phyloP scores from a whole-genome alignment of 495 filamentous ascomycete species.

The Sphaerosporella brunnea region DNA sequence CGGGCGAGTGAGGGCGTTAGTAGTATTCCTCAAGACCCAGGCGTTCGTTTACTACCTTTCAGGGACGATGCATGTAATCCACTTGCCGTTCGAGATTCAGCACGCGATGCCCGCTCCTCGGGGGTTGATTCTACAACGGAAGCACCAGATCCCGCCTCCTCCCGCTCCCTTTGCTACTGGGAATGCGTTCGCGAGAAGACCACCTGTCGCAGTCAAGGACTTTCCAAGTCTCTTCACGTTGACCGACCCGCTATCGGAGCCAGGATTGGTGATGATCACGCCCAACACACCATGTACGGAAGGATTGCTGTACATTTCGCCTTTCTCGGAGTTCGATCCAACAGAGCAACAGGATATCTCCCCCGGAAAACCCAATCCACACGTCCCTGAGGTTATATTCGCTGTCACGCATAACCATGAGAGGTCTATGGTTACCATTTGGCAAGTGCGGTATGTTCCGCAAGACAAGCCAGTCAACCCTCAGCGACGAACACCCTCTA shows the following conservation, averaged over 20 bases:
- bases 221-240: constrained; percentile 70
- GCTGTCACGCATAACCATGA: constrained; percentile 67
- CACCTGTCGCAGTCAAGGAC: constrained; percentile 26
- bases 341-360: constrained; percentile 12
- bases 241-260: constrained; percentile 69
- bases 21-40: constrained; percentile 82
- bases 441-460: constrained; percentile 26
- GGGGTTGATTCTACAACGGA: constrained; percentile 73
- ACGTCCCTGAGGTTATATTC: constrained; percentile 38
- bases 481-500: constrained; percentile 20
- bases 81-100: constrained; percentile 88
- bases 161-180: constrained; percentile 22
- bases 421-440: constrained; percentile 25
- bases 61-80: constrained; percentile 73
- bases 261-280: constrained; percentile 59
- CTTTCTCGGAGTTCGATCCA: constrained; percentile 24
- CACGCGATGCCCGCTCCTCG: constrained; percentile 62
- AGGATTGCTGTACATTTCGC: constrained; percentile 62
- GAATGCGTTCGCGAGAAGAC: constrained; percentile 21
- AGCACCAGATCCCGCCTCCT: constrained; percentile 28
- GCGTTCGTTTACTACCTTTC: constrained; percentile 85
- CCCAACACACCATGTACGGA: constrained; percentile 36
- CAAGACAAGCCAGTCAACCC: constrained; percentile 22
- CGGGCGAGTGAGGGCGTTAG: constrained; percentile 49
- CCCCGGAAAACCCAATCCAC: constrained; percentile 5